phyloP scores from a whole-genome alignment of 1,139 yeast species.

The Spencermartinsiella ligniputridi region DNA sequence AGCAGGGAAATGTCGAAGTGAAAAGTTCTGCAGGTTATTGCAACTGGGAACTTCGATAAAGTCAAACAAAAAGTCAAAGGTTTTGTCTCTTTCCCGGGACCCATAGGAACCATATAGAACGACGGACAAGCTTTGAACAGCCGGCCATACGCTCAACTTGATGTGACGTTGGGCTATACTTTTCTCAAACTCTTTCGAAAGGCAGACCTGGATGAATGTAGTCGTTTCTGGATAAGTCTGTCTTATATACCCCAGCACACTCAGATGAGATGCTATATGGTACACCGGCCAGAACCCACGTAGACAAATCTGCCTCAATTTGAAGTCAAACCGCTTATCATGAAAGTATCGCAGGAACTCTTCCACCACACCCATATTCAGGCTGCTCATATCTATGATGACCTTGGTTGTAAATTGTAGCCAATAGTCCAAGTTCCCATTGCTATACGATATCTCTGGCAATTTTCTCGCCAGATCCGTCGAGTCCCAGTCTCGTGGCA shows the following conservation, averaged over 20 bases:
- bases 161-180: neutral
- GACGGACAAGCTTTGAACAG: neutral
- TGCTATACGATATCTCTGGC: neutral
- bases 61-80: neutral
- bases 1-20: neutral
- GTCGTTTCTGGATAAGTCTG: neutral
- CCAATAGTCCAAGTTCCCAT: neutral
- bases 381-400: neutral
- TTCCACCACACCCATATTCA: neutral
- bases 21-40: neutral
- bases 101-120: neutral
- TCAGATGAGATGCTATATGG: neutral
- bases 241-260: neutral
- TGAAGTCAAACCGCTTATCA: neutral
- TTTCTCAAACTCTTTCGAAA: neutral
- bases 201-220: neutral
- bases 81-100: neutral
- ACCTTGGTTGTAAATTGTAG: neutral
- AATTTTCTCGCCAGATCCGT: neutral
- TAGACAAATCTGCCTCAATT: neutral
- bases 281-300: slow-evolving; percentile 1
- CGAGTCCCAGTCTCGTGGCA: neutral
- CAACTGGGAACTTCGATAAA: neutral
- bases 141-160: neutral
- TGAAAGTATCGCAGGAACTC: neutral